Base-by-base conservation (phyloP, 2,329 filamentous ascomycete species). In the Fusarium poae region DNA sequence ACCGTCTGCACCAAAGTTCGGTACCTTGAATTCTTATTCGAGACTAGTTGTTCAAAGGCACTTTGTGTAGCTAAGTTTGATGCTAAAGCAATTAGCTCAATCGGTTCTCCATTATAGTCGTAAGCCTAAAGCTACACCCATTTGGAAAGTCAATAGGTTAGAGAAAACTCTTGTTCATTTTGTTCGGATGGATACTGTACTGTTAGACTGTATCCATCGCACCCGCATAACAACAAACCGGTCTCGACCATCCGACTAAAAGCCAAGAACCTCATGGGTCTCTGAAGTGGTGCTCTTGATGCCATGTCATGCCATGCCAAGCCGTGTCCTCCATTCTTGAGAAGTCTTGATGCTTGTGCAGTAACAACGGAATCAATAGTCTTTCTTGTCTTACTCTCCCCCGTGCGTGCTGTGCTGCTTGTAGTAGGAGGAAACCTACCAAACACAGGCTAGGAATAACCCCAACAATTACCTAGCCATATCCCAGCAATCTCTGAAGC, bases 241-340 rank as follows among this genome's bases (percentile, higher is more conserved):
- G 62, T 34, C 43, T 53, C 57, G 51, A 54, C 52, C 40, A 45
- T 45, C 25, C 27, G 30, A 39, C 29, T 25, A 15, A 54, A 51
- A 49, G 58, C 46, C 46, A 65, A 55, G 42, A 45, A 56, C 23
- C 48, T 61, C 43, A 63, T 32, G 67, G 49, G 61, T 34, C 43
- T 67, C 27, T 30, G 18, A 29, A 37, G 48, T 63, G 66, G 50
- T 55, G 52, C 57, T 67, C 46, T 64, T 40, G 35, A 59, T 64
- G 62, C 58, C 53, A 56, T 69, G 67, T 62, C 67, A 64, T 63
- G 62, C 70, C 53, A 56, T 69, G 67, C 67, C 67, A 64, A 58
- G 67, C 70, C 67, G 43, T n/a, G 25, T 29, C 34, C 27, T 13
- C 21, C 37, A 25, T 25, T 30, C 25, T 48, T 34, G 20, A 48